A percentile compares a stretch with the other conserved stretches of the same genome.
Conservation (phyloP, 2,329 filamentous ascomycete genomes). For the Paramyrothecium roridum region DNA sequence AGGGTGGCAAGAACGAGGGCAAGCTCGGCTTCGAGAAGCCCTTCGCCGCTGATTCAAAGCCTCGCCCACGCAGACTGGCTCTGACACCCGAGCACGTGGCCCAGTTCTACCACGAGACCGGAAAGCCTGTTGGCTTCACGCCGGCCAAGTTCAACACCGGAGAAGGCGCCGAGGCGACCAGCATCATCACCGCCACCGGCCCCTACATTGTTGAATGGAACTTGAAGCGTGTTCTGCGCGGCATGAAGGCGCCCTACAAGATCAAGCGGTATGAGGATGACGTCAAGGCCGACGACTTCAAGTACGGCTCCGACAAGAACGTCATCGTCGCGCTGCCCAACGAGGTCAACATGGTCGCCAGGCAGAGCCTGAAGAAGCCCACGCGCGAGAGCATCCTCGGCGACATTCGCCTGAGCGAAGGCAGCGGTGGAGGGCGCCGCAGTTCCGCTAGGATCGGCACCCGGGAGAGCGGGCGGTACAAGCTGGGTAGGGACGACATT, state of each 20-base stretch:
- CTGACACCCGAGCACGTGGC: slow-evolving; percentile 90
- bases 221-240: slow-evolving; percentile 81
- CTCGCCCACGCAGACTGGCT: slow-evolving; percentile 84
- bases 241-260: slow-evolving; percentile 82
- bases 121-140: slow-evolving; percentile 81
- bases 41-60: slow-evolving; percentile 90
- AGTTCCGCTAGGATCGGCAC: slow-evolving; percentile 51
- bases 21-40: slow-evolving; percentile 96
- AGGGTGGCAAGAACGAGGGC: slow-evolving; percentile 91
- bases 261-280: slow-evolving; percentile 96
- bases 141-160: slow-evolving; percentile 92
- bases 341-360: slow-evolving; percentile 96
- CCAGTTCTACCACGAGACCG: slow-evolving; percentile 96
- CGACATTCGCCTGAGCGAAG: slow-evolving; percentile 45
- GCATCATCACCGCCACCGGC: slow-evolving; percentile 93
- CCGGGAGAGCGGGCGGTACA: slow-evolving; percentile 59
- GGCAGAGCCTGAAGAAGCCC: slow-evolving; percentile 78
- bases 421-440: slow-evolving; percentile 38
- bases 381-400: slow-evolving; percentile 90
- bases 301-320: slow-evolving; percentile 95
- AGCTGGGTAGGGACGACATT: slow-evolving; percentile 76
- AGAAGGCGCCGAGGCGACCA: slow-evolving; percentile 76
- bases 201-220: slow-evolving; percentile 98
- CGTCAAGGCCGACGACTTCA: slow-evolving; percentile 98
- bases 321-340: slow-evolving; percentile 96